These are phyloP conservation scores for Rhodomyrtus psidioides DNA, from an alignment of 441 rosid genomes.

Conservation along the genomic window DNA sequence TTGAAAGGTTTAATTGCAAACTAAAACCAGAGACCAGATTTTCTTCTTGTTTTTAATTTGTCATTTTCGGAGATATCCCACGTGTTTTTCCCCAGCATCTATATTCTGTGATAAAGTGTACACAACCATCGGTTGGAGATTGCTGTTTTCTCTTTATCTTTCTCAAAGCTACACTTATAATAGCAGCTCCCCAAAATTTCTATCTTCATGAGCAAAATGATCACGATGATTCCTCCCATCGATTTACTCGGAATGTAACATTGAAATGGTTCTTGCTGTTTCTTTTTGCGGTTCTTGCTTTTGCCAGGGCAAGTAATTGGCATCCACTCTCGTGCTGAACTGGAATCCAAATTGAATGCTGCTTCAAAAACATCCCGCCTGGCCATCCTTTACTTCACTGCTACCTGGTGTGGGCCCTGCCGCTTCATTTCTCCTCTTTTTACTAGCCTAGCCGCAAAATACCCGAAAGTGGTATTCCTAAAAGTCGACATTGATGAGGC, in stretches of 20 bases:
- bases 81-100: neutral
- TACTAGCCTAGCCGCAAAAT: slow-evolving; percentile 50
- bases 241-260: neutral
- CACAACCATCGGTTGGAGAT: neutral
- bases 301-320: slow-evolving; percentile 63
- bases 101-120: neutral
- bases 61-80: neutral
- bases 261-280: neutral
- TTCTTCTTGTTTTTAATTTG: neutral
- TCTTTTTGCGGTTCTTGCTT: neutral
- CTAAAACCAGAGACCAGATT: neutral
- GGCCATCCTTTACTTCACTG: slow-evolving; percentile 74
- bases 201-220: neutral
- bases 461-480: slow-evolving; percentile 57
- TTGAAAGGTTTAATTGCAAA: neutral
- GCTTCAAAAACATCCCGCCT: slow-evolving; percentile 62
- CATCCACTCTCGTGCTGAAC: slow-evolving; percentile 51
- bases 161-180: neutral
- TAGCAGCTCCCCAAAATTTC: neutral
- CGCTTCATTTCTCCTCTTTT: slow-evolving; percentile 74
- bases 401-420: slow-evolving; percentile 94
- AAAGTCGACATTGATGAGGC: slow-evolving; percentile 87
- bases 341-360: slow-evolving; percentile 60
- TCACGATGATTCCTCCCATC: neutral
- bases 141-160: neutral